phyloP scores from a whole-genome alignment of 345 rosid species.

The Raphanus sativus region DNA sequence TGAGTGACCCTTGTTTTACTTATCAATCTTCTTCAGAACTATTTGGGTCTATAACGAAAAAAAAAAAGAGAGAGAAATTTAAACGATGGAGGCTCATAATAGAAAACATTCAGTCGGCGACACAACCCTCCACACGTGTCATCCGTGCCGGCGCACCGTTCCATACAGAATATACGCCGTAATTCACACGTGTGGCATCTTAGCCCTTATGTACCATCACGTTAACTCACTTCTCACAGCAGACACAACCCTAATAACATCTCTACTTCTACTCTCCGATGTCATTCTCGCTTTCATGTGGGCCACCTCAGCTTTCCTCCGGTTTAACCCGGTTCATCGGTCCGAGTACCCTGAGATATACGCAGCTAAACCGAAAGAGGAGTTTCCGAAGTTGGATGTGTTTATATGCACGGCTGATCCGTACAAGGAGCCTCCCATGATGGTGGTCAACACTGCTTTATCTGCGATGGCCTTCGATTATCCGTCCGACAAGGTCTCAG shows the following conservation, averaged over 20 bases:
- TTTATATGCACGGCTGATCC: constrained; percentile 94
- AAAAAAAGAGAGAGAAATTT: background rate
- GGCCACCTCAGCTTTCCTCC: constrained; percentile 42
- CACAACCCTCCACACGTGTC: constrained; percentile 46
- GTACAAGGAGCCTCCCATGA: constrained; percentile 75
- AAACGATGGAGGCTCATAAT: background rate
- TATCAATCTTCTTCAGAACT: background rate
- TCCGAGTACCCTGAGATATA: constrained; percentile 52
- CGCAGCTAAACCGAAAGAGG: constrained; percentile 34
- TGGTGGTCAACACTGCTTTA: constrained; percentile 68
- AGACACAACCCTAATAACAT: constrained; percentile 18
- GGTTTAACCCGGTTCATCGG: constrained; percentile 46
- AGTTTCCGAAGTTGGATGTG: constrained; percentile 61
- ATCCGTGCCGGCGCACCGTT: constrained; percentile 40
- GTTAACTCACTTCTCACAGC: constrained; percentile 40
- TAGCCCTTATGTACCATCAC: constrained; percentile 54
- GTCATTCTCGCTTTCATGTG: constrained; percentile 71
- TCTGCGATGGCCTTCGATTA: constrained; percentile 81
- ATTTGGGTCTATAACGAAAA: background rate
- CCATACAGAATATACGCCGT: constrained; percentile 52
- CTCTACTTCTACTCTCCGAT: constrained; percentile 50
- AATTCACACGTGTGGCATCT: constrained; percentile 51
- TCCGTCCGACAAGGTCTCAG: constrained; percentile 64
- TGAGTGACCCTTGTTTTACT: background rate
- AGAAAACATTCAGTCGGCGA: constrained; percentile 11